Evolutionary conservation across 495 filamentous ascomycete genomes (phyloP).

Genomic region (Xylaria palmicola): DNA sequence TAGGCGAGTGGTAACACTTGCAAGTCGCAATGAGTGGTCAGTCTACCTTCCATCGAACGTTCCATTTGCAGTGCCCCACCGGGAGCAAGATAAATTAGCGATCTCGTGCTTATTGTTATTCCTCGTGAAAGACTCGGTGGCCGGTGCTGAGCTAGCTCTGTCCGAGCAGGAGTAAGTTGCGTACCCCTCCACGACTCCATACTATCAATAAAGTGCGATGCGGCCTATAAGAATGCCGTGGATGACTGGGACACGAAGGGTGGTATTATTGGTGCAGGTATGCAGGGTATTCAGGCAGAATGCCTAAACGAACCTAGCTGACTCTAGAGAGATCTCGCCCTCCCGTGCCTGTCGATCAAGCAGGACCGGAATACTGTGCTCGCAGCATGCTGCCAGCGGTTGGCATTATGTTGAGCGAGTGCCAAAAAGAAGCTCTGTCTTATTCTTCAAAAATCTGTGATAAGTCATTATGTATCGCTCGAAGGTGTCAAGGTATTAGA

Average conservation of each 20-base stretch:
- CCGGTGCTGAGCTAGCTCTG: too few species aligned
- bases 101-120: too few species aligned
- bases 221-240: background rate
- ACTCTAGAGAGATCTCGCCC: constrained; percentile 1
- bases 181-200: background rate
- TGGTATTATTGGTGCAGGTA: background rate
- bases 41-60: background rate
- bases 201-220: background rate
- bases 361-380: background rate
- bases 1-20: background rate
- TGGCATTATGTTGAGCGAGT: background rate
- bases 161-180: too few species aligned
- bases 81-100: too few species aligned
- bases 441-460: background rate
- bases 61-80: too few species aligned
- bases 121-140: too few species aligned
- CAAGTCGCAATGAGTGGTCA: background rate
- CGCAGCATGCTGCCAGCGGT: background rate
- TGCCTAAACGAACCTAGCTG: background rate
- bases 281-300: constrained; percentile 14
- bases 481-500: background rate
- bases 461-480: background rate
- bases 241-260: background rate
- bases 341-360: constrained; percentile 7
- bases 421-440: background rate